These are phyloP conservation scores for Betula pendula DNA, from an alignment of 306 rosid species.

Conservation along the genomic window DNA sequence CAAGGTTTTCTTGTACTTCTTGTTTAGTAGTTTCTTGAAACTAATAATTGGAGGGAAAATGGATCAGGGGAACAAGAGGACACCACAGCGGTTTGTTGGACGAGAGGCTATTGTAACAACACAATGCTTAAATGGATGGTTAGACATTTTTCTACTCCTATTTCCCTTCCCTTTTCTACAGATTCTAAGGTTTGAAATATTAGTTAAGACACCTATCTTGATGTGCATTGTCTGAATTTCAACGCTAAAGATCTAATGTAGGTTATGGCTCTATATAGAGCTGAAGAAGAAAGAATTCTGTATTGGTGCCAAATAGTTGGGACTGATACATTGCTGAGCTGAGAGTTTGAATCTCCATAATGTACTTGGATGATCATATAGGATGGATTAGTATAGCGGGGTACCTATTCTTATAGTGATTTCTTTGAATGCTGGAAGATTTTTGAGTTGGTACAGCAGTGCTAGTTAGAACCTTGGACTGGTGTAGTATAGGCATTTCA, in stretches of 20 bases:
- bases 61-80: constrained; percentile 95
- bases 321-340: background rate
- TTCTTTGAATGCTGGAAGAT: background rate
- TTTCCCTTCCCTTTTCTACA: constrained; percentile 3
- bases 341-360: background rate
- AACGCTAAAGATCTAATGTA: background rate
- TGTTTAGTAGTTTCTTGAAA: constrained; percentile 14
- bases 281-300: background rate
- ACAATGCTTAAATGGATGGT: constrained; percentile 99
- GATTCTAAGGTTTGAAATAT: background rate
- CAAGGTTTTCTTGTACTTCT: constrained; percentile 4
- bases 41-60: constrained; percentile 35
- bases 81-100: constrained; percentile 95
- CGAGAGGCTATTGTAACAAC: constrained; percentile 98
- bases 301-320: background rate
- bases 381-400: background rate
- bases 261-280: background rate
- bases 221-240: constrained; percentile 8
- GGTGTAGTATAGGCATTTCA: background rate
- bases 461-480: background rate
- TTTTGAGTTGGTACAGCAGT: background rate
- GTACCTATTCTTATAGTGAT: background rate
- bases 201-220: constrained; percentile 16
- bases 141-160: constrained; percentile 33
- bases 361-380: background rate